A percentile compares a stretch with the other conserved stretches of the same genome.
These are phyloP conservation scores for Xylaria polymorpha DNA, from an alignment of 2,329 filamentous ascomycete species.

Conservation along the genomic window DNA sequence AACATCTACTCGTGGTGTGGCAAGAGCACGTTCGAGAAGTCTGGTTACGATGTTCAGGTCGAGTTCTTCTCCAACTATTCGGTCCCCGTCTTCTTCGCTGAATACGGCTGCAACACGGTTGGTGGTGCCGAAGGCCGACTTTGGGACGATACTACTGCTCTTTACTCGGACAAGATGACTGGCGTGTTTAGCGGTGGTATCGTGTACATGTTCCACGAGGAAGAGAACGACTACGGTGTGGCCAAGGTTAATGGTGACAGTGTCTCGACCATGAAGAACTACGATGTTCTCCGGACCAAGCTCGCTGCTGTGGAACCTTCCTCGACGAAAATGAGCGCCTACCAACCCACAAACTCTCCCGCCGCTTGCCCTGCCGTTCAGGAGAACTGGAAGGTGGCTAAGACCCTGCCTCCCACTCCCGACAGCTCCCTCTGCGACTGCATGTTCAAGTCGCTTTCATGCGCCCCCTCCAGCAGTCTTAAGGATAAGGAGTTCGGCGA, in stretches of 20 bases:
- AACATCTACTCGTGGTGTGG: slow-evolving; percentile 92
- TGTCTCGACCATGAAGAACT: slow-evolving; percentile 72
- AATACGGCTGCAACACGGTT: slow-evolving; percentile 80
- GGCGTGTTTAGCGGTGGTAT: slow-evolving; percentile 82
- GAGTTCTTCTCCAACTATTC: slow-evolving; percentile 78
- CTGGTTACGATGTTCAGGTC: slow-evolving; percentile 77
- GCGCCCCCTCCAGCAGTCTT: slow-evolving; percentile 66
- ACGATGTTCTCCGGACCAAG: slow-evolving; percentile 70
- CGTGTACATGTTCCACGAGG: slow-evolving; percentile 87
- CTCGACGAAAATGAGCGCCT: slow-evolving; percentile 68
- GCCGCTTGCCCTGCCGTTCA: slow-evolving; percentile 71
- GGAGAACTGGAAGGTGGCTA: slow-evolving; percentile 68
- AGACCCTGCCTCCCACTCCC: slow-evolving; percentile 75
- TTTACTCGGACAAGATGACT: slow-evolving; percentile 77
- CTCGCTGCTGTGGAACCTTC: slow-evolving; percentile 70
- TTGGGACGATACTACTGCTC: slow-evolving; percentile 76
- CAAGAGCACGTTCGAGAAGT: slow-evolving; percentile 70
- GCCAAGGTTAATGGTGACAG: slow-evolving; percentile 62
- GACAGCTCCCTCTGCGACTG: slow-evolving; percentile 76
- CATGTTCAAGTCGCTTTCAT: slow-evolving; percentile 75
- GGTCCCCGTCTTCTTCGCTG: slow-evolving; percentile 83
- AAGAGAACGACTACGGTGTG: slow-evolving; percentile 77
- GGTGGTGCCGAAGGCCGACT: slow-evolving; percentile 65
- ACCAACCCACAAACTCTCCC: slow-evolving; percentile 72
- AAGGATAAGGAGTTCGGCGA: slow-evolving; percentile 64